Base-by-base conservation (phyloP, 306 rosid species). In the Erythrophleum fordii region DNA sequence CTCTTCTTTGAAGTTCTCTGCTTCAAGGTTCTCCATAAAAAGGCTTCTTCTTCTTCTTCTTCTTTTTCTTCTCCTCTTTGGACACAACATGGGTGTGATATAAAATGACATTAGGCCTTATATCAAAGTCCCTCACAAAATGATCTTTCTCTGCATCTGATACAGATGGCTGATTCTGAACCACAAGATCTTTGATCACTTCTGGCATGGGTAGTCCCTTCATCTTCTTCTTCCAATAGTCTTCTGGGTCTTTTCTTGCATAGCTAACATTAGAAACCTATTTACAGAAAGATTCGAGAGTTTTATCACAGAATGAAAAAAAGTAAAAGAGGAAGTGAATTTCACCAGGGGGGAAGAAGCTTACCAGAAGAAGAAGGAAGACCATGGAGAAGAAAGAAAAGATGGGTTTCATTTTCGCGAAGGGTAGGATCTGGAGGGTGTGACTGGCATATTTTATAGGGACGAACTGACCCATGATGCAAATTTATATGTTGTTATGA, bases 121-220 rank as follows among this genome's bases (percentile, higher is more conserved):
- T 14, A 25, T 91, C 88, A 5, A 91, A 91, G 68, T 86, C 83
- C 62, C 73, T 80, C 22, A 82, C 56, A 70, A 91, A 89, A 72
- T 18, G 84, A 52, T 80, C 67, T 25, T 77, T 85, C 26, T 45
- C 76, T 9, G 79, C 41, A 48, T 75, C 79, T 11, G 84, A 69
- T 31, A 11, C 81, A 37, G 58, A 65, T 35, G 80, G 49, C 8
- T 35, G 55, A 65, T 87, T 85, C 69, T 73, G 83, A 64, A 13
- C 28, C 25, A 64, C 49, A 52, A 90, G 90, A 31, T 48, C 88
- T 67, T 66, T 82, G 66, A 92, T 89, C 82, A 89, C 85, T 42
- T 89, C 85, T 69, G 97, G 97, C 81, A 92, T 87, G 10, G 89
- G 69, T 55, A 89, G 88, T 6, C 74, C 91, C 77, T 86, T 86